A percentile compares a stretch with the other conserved stretches of the same genome.
Evolutionary conservation across 345 rosid species (phyloP).

Genomic region (Corchorus capsularis): DNA sequence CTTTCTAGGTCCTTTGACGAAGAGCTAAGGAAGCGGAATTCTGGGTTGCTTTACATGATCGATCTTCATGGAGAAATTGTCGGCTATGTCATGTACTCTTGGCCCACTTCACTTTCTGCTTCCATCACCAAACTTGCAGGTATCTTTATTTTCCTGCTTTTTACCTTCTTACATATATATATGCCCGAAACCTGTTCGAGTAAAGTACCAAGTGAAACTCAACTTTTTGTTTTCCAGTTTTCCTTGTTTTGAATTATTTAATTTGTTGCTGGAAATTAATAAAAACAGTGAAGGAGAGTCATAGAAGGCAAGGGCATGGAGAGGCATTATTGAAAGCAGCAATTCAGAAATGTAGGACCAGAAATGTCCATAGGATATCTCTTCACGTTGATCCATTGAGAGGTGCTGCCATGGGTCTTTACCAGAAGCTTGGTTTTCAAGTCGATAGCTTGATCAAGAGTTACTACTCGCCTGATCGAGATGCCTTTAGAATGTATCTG

Average conservation of each 20-base stretch:
- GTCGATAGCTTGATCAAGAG: conserved; percentile 57
- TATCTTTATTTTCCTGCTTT: neutral
- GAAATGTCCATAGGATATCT: conserved; percentile 61
- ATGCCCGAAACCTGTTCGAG: conserved; percentile 44
- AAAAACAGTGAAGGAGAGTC: conserved; percentile 64
- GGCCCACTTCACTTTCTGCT: conserved; percentile 75
- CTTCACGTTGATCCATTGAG: conserved; percentile 85
- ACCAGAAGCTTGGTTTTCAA: conserved; percentile 73
- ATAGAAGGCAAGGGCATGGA: conserved; percentile 69
- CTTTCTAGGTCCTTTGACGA: conserved; percentile 63
- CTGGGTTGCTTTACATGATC: conserved; percentile 59
- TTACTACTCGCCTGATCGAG: conserved; percentile 70
- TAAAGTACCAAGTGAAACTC: conserved; percentile 33
- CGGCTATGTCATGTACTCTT: conserved; percentile 71
- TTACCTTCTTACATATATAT: neutral
- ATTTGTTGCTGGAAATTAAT: neutral
- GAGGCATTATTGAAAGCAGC: conserved; percentile 70
- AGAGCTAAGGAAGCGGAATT: conserved; percentile 69
- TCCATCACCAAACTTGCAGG: conserved; percentile 91
- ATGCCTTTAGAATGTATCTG: conserved; percentile 79
- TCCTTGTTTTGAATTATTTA: neutral
- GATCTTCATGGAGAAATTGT: conserved; percentile 44
- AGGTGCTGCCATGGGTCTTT: conserved; percentile 62
- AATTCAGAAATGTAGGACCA: conserved; percentile 63
- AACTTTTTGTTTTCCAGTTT: neutral